Evolutionary conservation across 345 rosid genomes (phyloP), one percentile per base, ranked within the genome.

Genomic region (Eutrema heterophyllum): DNA sequence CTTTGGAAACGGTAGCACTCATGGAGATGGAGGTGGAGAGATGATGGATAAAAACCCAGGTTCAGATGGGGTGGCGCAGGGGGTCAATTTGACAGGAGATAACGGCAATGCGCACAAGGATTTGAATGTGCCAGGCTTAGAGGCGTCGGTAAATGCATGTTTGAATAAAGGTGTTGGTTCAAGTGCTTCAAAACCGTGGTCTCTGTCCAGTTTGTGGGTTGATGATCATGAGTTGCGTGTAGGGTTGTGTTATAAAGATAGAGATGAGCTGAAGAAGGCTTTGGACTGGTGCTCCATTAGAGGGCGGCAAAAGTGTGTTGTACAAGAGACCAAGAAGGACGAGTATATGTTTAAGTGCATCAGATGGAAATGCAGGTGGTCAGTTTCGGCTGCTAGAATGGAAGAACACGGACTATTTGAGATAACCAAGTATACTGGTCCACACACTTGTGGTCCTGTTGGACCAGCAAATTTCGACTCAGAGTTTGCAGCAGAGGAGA

Each of bases 331-430:
- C 3, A 2, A 4, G 33, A 51, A 51, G 16, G 68, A 30, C 1
- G 2, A 1, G 26, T 71, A 0, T 16, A 5, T 0, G 3, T 39
- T 40, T 51, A 26, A 71, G 43, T 71, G 62, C 35, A 4, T 71
- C 3, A 61, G 53, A 51, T 39, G 75, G 75, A 71, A 60, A 61
- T 71, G 75, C 61, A 61, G 61, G 0, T 71, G 75, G 68, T 71
- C 51, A 1, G 30, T 71, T 49, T 0, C 7, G 1, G 61, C 68
- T 0, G 52, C 14, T 51, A 51, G 35, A 61, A 61, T 16, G 15
- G 61, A 51, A 71, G 7, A 71, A 7, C 43, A 61, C 1, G 68
- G 75, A 30, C 36, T 16, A 51, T 2, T 62, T 16, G 62, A 62
- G 44, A 71, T 71, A 61, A 71, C 26, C 36, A 62, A 5, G 2